Conservation (phyloP, 495 filamentous ascomycete genomes). For the Cercophora sp. region DNA sequence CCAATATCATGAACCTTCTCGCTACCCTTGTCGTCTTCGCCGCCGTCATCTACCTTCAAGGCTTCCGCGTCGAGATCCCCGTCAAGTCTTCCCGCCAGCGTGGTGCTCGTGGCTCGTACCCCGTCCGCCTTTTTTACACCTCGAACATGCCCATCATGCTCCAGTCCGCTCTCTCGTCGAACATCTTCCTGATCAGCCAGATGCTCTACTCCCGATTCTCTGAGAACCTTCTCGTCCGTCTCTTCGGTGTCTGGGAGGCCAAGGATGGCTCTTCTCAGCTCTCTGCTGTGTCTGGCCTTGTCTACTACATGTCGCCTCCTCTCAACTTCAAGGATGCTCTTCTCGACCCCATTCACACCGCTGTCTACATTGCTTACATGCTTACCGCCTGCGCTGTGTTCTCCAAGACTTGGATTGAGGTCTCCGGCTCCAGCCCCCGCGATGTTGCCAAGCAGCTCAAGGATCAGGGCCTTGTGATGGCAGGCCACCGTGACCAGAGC, state of each 20-base stretch:
- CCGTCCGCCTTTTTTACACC: conserved; percentile 79
- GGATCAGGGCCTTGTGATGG: conserved; percentile 99
- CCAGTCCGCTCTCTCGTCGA: conserved; percentile 95
- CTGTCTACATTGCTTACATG: conserved; percentile 95
- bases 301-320: conserved; percentile 99
- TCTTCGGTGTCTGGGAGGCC: conserved; percentile 98
- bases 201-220: conserved; percentile 99
- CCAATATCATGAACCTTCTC: conserved; percentile 98
- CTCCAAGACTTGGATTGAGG: conserved; percentile 99
- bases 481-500: conserved; percentile 97
- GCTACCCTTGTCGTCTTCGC: conserved; percentile 91
- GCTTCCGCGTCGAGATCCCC: conserved; percentile 99
- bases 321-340: conserved; percentile 96
- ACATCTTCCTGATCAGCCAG: conserved; percentile 97
- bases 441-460: conserved; percentile 99
- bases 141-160: conserved; percentile 99
- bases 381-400: conserved; percentile 95
- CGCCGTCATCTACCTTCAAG: conserved; percentile 98
- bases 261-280: conserved; percentile 95
- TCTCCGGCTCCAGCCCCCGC: conserved; percentile 92
- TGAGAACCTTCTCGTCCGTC: conserved; percentile 93
- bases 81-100: conserved; percentile 99
- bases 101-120: conserved; percentile 87
- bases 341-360: conserved; percentile 93
- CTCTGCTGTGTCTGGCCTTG: conserved; percentile 82